Evolutionary conservation across 306 rosid genomes (phyloP), one percentile per base, ranked within the genome.

Genomic region (Leucaena leucocephala): DNA sequence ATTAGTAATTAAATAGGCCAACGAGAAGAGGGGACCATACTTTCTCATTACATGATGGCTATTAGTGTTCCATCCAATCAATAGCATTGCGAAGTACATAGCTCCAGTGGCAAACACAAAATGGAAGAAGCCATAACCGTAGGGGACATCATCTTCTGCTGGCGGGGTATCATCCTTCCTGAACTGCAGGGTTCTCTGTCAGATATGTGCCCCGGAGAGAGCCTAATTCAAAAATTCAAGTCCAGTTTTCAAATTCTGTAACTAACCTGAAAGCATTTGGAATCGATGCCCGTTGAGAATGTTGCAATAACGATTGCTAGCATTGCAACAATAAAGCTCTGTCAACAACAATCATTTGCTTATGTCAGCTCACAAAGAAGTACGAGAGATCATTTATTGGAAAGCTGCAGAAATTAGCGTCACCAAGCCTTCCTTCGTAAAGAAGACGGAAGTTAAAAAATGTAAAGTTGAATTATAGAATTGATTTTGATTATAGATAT

Each of bases 111-210:
- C 97, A 52, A 95, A 95, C 77, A 95, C 99, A 78, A 95, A 91
- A 82, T 95, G 99, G 86, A 95, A 95, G 92, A 95, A 95, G 46
- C 99, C 99, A 81, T 95, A 95, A 68, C 99, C 99, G 49, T 95
- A 95, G 5, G 99, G 99, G 52, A 91, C 94, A 77, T 87, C 96
- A 81, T 93, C 98, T 78, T 90, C 98, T 14, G 85, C 87, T 45
- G 75, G 90, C 33, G 75, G 90, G 0, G 78, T 85, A 58, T 82
- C 88, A 17, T 86, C 89, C 77, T 89, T 89, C 97, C 86, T 87
- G 85, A 90, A 54, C 98, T 95, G 97, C 85, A 87, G 71, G 79
- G 68, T 62, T 74, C 74, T 43, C 71, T 38, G 80, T 85, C 82
- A 82, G 90, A 49, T 68, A 54, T 68, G 48, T 61, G 69, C 27